These are phyloP conservation scores for Botrytis galanthina DNA, from an alignment of 2,329 filamentous ascomycete species.

Conservation along the genomic window DNA sequence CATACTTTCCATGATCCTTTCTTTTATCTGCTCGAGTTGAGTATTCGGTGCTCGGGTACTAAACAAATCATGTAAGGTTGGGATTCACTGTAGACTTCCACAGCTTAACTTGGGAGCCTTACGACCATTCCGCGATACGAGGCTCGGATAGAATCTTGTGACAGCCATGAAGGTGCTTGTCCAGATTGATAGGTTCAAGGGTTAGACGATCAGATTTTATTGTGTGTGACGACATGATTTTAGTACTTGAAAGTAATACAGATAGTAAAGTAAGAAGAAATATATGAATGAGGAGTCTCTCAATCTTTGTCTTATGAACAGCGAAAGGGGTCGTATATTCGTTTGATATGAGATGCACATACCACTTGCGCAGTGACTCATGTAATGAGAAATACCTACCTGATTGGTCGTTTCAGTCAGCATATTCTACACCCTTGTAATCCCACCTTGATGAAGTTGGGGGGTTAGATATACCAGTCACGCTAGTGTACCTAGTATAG, in stretches of 20 bases:
- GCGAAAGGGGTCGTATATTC: not conserved
- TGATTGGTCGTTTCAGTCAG: not conserved
- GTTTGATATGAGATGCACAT: not conserved
- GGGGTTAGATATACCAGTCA: not conserved
- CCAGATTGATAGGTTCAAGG: constrained; percentile 5
- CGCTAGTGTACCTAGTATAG: not conserved
- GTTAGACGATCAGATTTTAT: not conserved
- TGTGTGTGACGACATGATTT: not conserved
- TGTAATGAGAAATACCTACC: not conserved
- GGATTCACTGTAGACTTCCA: not conserved
- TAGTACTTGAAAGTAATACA: too few species aligned
- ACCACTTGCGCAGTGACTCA: not conserved
- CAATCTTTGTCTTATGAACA: not conserved
- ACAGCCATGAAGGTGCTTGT: not conserved
- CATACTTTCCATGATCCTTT: not conserved
- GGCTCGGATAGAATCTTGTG: not conserved
- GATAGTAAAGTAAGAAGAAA: not conserved
- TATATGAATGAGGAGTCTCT: not conserved
- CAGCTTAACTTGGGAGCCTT: not conserved
- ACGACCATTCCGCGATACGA: constrained; percentile 6
- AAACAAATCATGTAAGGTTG: not conserved
- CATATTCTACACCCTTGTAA: not conserved
- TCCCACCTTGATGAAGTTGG: not conserved
- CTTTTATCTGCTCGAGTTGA: not conserved
- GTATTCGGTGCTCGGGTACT: not conserved